Percentiles rank a stretch among this genome's conserved stretches.
Evolutionary conservation across 108 stramenopile genomes (phyloP).

Genomic region (Bacterosira constricta): DNA sequence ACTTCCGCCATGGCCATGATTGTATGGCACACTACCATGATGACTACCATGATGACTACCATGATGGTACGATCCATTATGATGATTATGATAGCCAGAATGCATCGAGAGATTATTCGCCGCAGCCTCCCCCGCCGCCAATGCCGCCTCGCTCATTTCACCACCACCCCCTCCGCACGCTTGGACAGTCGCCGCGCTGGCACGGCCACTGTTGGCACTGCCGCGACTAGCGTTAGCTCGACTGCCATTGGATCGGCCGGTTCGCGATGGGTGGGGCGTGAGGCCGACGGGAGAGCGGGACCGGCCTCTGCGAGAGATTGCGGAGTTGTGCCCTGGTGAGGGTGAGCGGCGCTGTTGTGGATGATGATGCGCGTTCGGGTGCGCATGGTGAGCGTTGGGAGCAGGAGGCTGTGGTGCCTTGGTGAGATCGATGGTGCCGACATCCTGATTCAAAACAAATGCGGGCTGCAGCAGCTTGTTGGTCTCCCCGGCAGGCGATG

Average conservation of each 20-base stretch:
- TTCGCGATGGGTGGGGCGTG: constrained; percentile 5
- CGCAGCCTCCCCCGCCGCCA: constrained; percentile 27
- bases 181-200: not conserved
- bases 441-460: constrained; percentile 1
- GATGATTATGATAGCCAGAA: constrained; percentile 6
- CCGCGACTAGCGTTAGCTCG: not conserved
- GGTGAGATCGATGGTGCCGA: constrained; percentile 4
- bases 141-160: constrained; percentile 11
- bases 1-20: not conserved
- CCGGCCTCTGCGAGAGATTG: constrained; percentile 25
- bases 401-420: constrained; percentile 3
- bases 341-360: not conserved
- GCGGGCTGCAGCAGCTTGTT: not conserved
- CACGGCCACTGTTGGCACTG: not conserved
- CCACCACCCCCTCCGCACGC: not conserved
- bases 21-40: not conserved
- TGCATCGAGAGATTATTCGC: constrained; percentile 1
- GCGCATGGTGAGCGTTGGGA: not conserved
- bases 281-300: constrained; percentile 24
- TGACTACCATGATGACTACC: not conserved
- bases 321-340: not conserved
- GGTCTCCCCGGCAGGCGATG: not conserved
- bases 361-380: not conserved
- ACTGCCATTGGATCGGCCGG: constrained; percentile 2
- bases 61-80: not conserved